Evolutionary conservation across 176 grass and related monocot genomes (phyloP), one percentile per base, ranked within the genome.

Genomic region (Phyllostachys edulis): DNA sequence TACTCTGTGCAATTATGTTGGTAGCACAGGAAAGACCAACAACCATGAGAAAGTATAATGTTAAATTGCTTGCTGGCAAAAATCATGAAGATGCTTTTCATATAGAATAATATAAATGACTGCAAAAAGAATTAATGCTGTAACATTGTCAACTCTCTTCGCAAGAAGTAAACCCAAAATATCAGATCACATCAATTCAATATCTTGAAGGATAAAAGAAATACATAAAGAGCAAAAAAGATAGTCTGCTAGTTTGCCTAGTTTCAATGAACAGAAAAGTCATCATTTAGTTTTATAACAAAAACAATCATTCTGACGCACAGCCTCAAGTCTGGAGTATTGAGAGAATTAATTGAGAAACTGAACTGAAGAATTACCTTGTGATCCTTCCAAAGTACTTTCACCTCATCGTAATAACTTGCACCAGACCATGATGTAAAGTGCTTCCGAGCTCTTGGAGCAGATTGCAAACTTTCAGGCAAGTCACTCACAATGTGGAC

Each of bases 361-460:
- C 20, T 59, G 44, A 75, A 75, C 14, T n/a, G n/a, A 79, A 73
- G 5, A 81, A 50, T 47, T 93, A 98, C 96, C 96, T 92, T 86
- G 78, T 93, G 82, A 82, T 95, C 90, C 74, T 98, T 95, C 91
- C 93, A 98, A 77, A 98, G 77, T 67, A 68, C 79, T 85, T 85
- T 75, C 76, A 81, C 56, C 71, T 92, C 91, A 50, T 98, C 76
- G 40, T 98, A 98, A 79, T 98, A 98, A 78, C 77, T 90, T 57
- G 77, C 80, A 92, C 93, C 60, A 63, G 91, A 92, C 96, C 96
- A 98, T 42, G 91, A 98, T 82, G 93, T 98, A 69, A 98, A 95
- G 74, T 98, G 93, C 52, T 98, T 95, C 14, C 93, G 92, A 75
- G 87, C 87, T 76, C 93, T 92, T 55, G 91, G 89, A 77, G 78